Evolutionary conservation across 331 rosid genomes (phyloP), one percentile per base, ranked within the genome.

Genomic region (Quercus lobata): DNA sequence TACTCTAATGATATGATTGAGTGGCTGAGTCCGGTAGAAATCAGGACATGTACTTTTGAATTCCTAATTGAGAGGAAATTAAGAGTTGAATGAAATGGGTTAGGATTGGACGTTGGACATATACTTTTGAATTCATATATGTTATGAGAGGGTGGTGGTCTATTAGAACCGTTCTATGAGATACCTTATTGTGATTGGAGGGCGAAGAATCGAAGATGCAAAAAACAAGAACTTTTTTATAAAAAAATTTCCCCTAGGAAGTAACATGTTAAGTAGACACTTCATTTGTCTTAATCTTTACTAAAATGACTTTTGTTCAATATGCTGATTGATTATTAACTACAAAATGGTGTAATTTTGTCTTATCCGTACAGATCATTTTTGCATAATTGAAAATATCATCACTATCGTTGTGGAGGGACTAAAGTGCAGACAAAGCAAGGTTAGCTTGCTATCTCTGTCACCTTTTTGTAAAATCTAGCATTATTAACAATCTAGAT

Each of bases 381-480:
- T 78, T 57, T 34, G 73, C 66, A 16, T 22, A 32, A 57, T 75
- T 61, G 7, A 49, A 68, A 46, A 18, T 30, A 71, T 69, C 68
- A 73, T 46, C n/a, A 30, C 69, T 79, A 66, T 14, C 74, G 65
- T 68, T 52, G 78, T 82, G 78, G 70, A 69, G 25, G 75, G 53
- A 58, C 77, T 54, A 63, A 15, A 14, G 65, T 29, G 72, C 71
- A 54, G 63, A 76, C 81, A 82, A 72, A 46, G 34, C 14, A 3
- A 60, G 32, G 9, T 46, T n/a, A 29, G 49, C 55, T 69, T 55
- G 69, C 52, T 2, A 61, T 81, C 81, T 22, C 16, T 53, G 41
- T 61, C 78, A 71, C 73, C 7, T 37, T 18, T 27, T 10, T 15
- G 78, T 46, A 54, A n/a, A 37, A 70, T 76, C 56, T 52, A 71